Conservation (phyloP, 257 asterid genomes). For the Primulina huaijiensis region DNA sequence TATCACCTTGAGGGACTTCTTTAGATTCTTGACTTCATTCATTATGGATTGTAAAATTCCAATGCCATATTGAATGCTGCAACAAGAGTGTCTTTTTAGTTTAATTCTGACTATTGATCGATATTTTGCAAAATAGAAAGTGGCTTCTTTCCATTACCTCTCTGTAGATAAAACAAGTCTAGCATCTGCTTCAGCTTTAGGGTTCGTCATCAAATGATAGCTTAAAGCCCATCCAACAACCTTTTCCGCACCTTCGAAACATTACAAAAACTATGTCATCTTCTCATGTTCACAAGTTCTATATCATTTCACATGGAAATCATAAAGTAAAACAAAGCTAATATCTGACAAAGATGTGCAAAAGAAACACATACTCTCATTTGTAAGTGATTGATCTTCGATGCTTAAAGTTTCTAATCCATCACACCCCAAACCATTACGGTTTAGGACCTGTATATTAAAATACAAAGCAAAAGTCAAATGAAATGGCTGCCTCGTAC, state of each 20-base stretch:
- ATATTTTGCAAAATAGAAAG: conserved; percentile 7
- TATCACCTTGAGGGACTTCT: conserved; percentile 81
- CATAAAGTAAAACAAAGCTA: conserved; percentile 7
- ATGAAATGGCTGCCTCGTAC: background rate
- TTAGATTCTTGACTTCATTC: conserved; percentile 65
- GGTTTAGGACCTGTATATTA: conserved; percentile 68
- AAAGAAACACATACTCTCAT: conserved; percentile 56
- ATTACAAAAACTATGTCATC: conserved; percentile 22
- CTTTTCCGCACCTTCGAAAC: conserved; percentile 70
- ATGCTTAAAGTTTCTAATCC: conserved; percentile 61
- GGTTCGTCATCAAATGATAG: conserved; percentile 56
- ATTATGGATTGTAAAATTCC: conserved; percentile 57
- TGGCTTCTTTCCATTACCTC: conserved; percentile 49
- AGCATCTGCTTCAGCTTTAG: conserved; percentile 47
- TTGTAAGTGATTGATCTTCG: conserved; percentile 76
- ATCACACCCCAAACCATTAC: conserved; percentile 65
- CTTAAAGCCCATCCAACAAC: conserved; percentile 85
- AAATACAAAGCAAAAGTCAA: conserved; percentile 11
- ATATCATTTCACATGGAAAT: conserved; percentile 8
- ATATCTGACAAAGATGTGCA: conserved; percentile 2
- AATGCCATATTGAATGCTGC: conserved; percentile 72
- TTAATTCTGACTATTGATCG: conserved; percentile 20
- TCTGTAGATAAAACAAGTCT: conserved; percentile 55
- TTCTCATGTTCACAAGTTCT: conserved; percentile 17
- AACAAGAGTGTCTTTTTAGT: conserved; percentile 9